These are phyloP conservation scores for Millerago galiae DNA, from an alignment of 805 yeast genomes.

Conservation along the genomic window DNA sequence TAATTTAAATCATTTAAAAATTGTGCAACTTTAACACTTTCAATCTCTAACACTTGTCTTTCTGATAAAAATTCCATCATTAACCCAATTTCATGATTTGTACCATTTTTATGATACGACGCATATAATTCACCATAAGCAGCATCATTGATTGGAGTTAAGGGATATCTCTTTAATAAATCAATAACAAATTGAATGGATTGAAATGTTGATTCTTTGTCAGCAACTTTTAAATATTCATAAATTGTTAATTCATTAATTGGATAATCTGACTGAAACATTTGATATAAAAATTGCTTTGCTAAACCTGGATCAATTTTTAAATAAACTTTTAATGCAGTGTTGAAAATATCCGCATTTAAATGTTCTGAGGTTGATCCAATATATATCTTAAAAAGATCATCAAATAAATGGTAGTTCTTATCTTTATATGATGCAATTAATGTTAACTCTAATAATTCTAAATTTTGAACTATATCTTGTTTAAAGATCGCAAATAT, in stretches of 20 bases:
- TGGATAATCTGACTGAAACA: constrained; percentile 21
- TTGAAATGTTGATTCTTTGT: constrained; percentile 14
- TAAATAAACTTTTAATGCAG: constrained; percentile 18
- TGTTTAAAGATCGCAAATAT: constrained; percentile 7
- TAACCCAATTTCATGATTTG: not conserved
- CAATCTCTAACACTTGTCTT: constrained; percentile 7
- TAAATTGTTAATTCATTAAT: constrained; percentile 17
- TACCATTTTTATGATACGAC: constrained; percentile 6
- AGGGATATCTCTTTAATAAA: constrained; percentile 16
- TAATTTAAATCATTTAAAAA: constrained; percentile 8
- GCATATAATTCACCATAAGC: constrained; percentile 12
- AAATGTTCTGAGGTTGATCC: constrained; percentile 6
- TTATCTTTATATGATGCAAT: constrained; percentile 7
- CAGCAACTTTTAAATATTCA: constrained; percentile 14
- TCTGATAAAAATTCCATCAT: constrained; percentile 6
- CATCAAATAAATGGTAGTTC: constrained; percentile 14
- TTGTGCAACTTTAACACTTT: constrained; percentile 7
- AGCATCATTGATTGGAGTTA: constrained; percentile 13
- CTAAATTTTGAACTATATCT: constrained; percentile 4
- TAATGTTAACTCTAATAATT: constrained; percentile 7
- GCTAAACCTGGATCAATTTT: constrained; percentile 21
- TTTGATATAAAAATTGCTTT: constrained; percentile 22
- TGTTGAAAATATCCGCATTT: constrained; percentile 12
- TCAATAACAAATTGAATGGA: constrained; percentile 17
- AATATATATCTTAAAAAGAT: constrained; percentile 15